A percentile compares a stretch with the other conserved stretches of the same genome.
These are phyloP conservation scores for Chrysophaeum taylorii DNA, from an alignment of 352 stramenopile species.

Conservation along the genomic window DNA sequence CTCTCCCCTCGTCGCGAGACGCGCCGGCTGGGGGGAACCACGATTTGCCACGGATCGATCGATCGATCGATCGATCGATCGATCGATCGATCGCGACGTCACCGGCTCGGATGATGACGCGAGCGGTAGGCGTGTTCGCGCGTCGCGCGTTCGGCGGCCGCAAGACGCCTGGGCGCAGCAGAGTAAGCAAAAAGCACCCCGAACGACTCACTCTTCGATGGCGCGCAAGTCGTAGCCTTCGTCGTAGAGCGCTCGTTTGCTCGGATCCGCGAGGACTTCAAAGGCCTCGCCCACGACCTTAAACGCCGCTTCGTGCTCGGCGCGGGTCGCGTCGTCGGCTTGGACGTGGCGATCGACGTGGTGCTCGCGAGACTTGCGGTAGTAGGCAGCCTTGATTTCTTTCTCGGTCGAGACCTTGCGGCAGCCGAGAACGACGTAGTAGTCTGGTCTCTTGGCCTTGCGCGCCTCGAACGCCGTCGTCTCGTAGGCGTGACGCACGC, in stretches of 20 bases:
- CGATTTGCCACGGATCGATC: too few species aligned
- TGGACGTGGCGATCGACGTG: constrained; percentile 24
- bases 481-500: constrained; percentile 36
- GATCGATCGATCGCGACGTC: too few species aligned
- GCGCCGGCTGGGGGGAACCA: too few species aligned
- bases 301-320: constrained; percentile 23
- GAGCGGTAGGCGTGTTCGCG: too few species aligned
- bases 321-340: neutral
- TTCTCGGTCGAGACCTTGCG: constrained; percentile 24
- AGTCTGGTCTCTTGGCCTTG: constrained; percentile 32
- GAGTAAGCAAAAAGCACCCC: too few species aligned
- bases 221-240: constrained; percentile 38
- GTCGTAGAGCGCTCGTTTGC: constrained; percentile 39
- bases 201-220: constrained; percentile 38
- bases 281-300: constrained; percentile 37
- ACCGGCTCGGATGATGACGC: too few species aligned
- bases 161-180: too few species aligned
- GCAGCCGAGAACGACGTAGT: constrained; percentile 24
- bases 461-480: constrained; percentile 36
- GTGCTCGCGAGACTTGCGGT: constrained; percentile 20
- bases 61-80: too few species aligned
- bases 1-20: too few species aligned
- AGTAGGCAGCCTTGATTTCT: constrained; percentile 33
- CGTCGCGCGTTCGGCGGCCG: too few species aligned
- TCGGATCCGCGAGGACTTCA: constrained; percentile 38